Base-by-base conservation (phyloP, 768 basidiomycete species). In the Mycena vitilis region DNA sequence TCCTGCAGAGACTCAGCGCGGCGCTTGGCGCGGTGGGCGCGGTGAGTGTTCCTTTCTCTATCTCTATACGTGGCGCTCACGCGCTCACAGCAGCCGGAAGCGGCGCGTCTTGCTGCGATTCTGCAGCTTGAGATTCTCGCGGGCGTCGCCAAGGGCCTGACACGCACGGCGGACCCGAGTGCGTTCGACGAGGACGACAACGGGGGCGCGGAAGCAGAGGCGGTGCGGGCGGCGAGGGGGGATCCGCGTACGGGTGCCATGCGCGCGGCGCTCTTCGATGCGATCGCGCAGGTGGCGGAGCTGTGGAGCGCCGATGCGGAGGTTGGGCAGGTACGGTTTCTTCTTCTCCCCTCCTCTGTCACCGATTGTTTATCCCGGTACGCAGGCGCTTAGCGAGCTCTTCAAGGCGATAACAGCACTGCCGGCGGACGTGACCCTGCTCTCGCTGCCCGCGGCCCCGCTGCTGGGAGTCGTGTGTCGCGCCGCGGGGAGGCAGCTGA, bases 91-190 rank as follows among this genome's bases (percentile, higher is more conserved):
- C 81, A 88, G 18, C 91, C 91, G 0, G 92, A 93, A 40, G 92
- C 94, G 68, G 89, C 94, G 0, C 89, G 90, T 8, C 75, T 80
- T 0, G 74, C 89, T 4, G 87, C 88, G 2, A 87, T 94, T 23
- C 84, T 90, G 16, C 91, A 95, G 66, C 84, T 97, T 1, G 91
- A 93, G 71, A 92, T 91, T 0, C 82, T 98, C 16, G 87, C 94
- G 0, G 96, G 95, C 12, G 88, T 96, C 34, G 93, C 95, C 1
- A 93, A 92, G 67, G 96, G 96, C 5, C 84, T 98, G 8, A 95
- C 96, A 0, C 87, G 92, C 16, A 87, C 88, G 0, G 85, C 86
- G 6, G 96, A 96, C 72, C 86, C 89, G 36, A 76, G 91, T 53
- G 81, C 86, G 47, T 85, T 89, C 37, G 82, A 90, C 15, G 89